A percentile compares a stretch with the other conserved stretches of the same genome.
phyloP scores from a whole-genome alignment of 768 basidiomycete species.

The Lentinula lateritia region DNA sequence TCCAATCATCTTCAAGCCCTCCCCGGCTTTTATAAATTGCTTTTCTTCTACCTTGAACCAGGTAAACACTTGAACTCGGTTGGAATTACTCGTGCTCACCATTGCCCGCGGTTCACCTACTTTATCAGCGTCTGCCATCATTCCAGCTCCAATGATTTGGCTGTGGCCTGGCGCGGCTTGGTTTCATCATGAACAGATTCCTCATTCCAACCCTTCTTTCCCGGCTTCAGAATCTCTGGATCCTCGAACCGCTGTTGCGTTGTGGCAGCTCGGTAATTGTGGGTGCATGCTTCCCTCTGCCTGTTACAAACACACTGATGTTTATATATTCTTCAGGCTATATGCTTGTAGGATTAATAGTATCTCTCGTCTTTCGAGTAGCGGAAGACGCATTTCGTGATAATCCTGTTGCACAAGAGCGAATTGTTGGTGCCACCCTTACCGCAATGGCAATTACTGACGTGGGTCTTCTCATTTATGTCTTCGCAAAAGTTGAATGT shows the following conservation, averaged over 20 bases:
- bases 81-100: too few species aligned
- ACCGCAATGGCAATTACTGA: slow-evolving; percentile 64
- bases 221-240: slow-evolving; percentile 28
- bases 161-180: slow-evolving; percentile 47
- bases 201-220: slow-evolving; percentile 19
- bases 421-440: slow-evolving; percentile 58
- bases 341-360: slow-evolving; percentile 54
- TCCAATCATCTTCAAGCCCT: slow-evolving; percentile 37
- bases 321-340: slow-evolving; percentile 37
- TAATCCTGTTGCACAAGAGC: slow-evolving; percentile 60
- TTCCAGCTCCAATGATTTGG: slow-evolving; percentile 45
- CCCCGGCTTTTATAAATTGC: slow-evolving; percentile 48
- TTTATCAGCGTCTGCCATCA: slow-evolving; percentile 39
- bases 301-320: not conserved
- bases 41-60: slow-evolving; percentile 59
- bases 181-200: slow-evolving; percentile 57
- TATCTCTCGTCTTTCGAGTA: slow-evolving; percentile 62
- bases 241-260: slow-evolving; percentile 43
- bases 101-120: too few species aligned
- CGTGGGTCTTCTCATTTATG: slow-evolving; percentile 32
- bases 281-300: slow-evolving; percentile 8
- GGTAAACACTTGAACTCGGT: slow-evolving; percentile 20
- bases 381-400: slow-evolving; percentile 52
- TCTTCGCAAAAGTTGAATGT: not conserved
- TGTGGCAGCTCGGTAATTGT: slow-evolving; percentile 62